A percentile compares a stretch with the other conserved stretches of the same genome.
Evolutionary conservation across 306 rosid genomes (phyloP).

Genomic region (Comarum palustre): DNA sequence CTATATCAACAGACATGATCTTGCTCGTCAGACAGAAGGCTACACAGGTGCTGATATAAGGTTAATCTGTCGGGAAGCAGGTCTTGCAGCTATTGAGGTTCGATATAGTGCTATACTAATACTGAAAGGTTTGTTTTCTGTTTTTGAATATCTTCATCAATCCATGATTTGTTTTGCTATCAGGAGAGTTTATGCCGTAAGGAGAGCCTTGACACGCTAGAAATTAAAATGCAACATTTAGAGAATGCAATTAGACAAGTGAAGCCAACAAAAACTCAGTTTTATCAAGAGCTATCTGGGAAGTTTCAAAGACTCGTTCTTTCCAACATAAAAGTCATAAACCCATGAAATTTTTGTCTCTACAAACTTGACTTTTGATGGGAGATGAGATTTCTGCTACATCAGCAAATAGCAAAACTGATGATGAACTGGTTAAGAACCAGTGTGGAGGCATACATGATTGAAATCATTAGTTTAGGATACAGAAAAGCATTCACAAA

Average conservation of each 20-base stretch:
- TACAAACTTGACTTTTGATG: neutral
- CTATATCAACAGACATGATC: slow-evolving; percentile 52
- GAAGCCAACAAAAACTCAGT: slow-evolving; percentile 58
- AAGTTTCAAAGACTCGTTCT: slow-evolving; percentile 69
- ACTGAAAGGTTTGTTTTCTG: slow-evolving; percentile 6
- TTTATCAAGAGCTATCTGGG: slow-evolving; percentile 58
- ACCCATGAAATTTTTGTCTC: neutral
- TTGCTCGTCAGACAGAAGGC: slow-evolving; percentile 62
- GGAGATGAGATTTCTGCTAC: neutral
- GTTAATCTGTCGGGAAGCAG: slow-evolving; percentile 79
- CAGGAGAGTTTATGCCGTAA: slow-evolving; percentile 57
- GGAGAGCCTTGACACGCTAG: slow-evolving; percentile 65
- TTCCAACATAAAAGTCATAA: slow-evolving; percentile 37
- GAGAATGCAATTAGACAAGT: slow-evolving; percentile 54
- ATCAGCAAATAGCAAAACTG: neutral
- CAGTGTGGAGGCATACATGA: neutral
- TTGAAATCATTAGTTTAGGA: neutral
- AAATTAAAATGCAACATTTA: slow-evolving; percentile 70
- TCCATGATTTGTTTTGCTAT: slow-evolving; percentile 20
- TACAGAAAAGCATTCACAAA: neutral
- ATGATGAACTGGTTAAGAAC: neutral
- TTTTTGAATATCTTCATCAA: slow-evolving; percentile 20
- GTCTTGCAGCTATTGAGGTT: slow-evolving; percentile 78
- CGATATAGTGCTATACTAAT: slow-evolving; percentile 24
- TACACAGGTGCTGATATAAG: slow-evolving; percentile 89